Percentiles rank a stretch among this genome's conserved stretches.
Conservation (phyloP, 495 filamentous ascomycete species). For the Neurospora sp. region DNA sequence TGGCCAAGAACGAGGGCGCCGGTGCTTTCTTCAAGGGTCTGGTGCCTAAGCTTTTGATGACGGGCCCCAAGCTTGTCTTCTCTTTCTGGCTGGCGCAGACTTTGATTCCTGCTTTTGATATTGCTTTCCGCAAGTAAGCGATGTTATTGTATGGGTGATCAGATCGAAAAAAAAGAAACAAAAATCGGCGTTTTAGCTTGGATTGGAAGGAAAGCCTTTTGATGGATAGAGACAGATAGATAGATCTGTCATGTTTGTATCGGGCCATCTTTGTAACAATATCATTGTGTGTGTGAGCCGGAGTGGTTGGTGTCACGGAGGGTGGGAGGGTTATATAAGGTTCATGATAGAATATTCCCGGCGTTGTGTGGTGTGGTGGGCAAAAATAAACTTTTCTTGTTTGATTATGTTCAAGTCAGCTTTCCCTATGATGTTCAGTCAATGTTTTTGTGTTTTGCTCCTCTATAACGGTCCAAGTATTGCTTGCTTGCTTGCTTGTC, state of each 20-base stretch:
- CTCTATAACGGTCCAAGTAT: no score
- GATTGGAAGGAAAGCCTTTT: not conserved
- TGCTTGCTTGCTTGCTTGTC: no score
- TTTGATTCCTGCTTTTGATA: slow-evolving; percentile 57
- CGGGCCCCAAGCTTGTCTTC: slow-evolving; percentile 95
- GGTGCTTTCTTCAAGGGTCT: slow-evolving; percentile 94
- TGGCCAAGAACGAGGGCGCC: slow-evolving; percentile 80
- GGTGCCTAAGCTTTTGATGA: slow-evolving; percentile 95
- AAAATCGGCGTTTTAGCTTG: not conserved
- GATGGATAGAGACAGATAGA: not conserved
- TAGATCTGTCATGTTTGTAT: not conserved
- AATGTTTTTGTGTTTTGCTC: no score
- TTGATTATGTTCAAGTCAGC: no score
- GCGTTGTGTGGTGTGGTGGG: not conserved
- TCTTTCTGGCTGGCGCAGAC: slow-evolving; percentile 99
- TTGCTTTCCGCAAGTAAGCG: slow-evolving; percentile 8
- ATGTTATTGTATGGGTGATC: no score
- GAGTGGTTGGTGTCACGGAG: not conserved
- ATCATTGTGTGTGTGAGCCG: not conserved
- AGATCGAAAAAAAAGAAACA: not conserved
- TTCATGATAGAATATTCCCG: not conserved
- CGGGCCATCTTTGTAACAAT: not conserved
- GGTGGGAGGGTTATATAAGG: not conserved
- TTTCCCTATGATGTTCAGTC: no score
- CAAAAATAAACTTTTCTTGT: not conserved